Evolutionary conservation across 495 filamentous ascomycete species (phyloP).

Genomic region (Evansstolkia leycettana): DNA sequence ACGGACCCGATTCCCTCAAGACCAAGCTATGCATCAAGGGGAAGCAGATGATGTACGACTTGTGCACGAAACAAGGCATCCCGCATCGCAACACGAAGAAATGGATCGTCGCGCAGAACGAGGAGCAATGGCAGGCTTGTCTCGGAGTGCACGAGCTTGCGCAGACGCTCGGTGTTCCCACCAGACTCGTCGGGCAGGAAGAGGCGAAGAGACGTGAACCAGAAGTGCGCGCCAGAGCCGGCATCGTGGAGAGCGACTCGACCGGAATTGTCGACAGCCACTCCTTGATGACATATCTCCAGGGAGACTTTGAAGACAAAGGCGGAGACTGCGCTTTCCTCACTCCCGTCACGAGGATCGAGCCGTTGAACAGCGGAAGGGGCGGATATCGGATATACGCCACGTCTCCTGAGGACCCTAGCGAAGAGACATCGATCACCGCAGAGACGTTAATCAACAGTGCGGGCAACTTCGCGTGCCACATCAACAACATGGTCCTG

Average conservation of each 20-base stretch:
- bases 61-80: slow-evolving; percentile 55
- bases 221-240: slow-evolving; percentile 52
- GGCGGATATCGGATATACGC: slow-evolving; percentile 46
- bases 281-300: slow-evolving; percentile 64
- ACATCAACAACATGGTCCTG: slow-evolving; percentile 72
- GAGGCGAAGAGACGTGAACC: slow-evolving; percentile 61
- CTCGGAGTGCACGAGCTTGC: slow-evolving; percentile 56
- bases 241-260: slow-evolving; percentile 66
- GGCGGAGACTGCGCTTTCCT: slow-evolving; percentile 63
- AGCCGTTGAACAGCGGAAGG: slow-evolving; percentile 32
- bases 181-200: slow-evolving; percentile 47
- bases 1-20: slow-evolving; percentile 65
- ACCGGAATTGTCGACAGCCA: slow-evolving; percentile 93
- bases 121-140: slow-evolving; percentile 52
- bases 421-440: slow-evolving; percentile 44
- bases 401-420: slow-evolving; percentile 24
- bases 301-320: slow-evolving; percentile 60
- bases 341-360: slow-evolving; percentile 47
- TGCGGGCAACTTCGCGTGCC: slow-evolving; percentile 67
- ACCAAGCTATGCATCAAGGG: slow-evolving; percentile 72
- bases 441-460: slow-evolving; percentile 71
- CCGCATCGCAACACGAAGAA: slow-evolving; percentile 70
- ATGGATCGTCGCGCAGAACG: slow-evolving; percentile 87
- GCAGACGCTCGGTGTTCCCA: slow-evolving; percentile 54
- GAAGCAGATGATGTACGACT: slow-evolving; percentile 61